phyloP scores from a whole-genome alignment of 805 yeast genomes.

The Wickerhamiella lipophila region DNA sequence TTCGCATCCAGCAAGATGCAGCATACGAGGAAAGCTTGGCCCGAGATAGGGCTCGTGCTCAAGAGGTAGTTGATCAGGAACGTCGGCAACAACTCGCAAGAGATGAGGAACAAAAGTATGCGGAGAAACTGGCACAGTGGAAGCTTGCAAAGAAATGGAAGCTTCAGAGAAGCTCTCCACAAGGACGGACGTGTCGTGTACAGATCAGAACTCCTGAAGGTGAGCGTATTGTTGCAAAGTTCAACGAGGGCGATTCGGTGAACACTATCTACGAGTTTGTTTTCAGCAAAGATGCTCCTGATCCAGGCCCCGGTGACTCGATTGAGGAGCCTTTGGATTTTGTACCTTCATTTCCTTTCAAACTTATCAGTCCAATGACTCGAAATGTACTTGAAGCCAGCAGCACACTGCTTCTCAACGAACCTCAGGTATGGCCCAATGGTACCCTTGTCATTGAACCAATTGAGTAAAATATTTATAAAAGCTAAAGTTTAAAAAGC shows the following conservation, averaged over 20 bases:
- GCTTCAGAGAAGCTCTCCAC: slow-evolving; percentile 17
- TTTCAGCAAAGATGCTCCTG: slow-evolving; percentile 33
- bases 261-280: slow-evolving; percentile 62
- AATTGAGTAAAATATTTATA: not conserved
- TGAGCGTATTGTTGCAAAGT: slow-evolving; percentile 39
- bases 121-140: slow-evolving; percentile 32
- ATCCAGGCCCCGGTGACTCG: slow-evolving; percentile 13
- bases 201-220: slow-evolving; percentile 61
- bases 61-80: slow-evolving; percentile 20
- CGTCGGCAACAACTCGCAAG: slow-evolving; percentile 18
- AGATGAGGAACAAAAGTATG: slow-evolving; percentile 15
- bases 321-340: slow-evolving; percentile 27
- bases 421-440: slow-evolving; percentile 43
- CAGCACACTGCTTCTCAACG: slow-evolving; percentile 31
- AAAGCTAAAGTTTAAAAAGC: not conserved
- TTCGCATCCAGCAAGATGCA: slow-evolving; percentile 61
- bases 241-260: slow-evolving; percentile 36
- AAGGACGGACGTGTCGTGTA: slow-evolving; percentile 35
- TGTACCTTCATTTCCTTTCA: slow-evolving; percentile 38
- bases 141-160: slow-evolving; percentile 36
- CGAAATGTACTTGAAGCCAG: slow-evolving; percentile 34
- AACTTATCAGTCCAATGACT: slow-evolving; percentile 45
- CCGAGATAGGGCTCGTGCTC: slow-evolving; percentile 40
- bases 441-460: slow-evolving; percentile 50
- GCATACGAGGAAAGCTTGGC: slow-evolving; percentile 62